A percentile compares a stretch with the other conserved stretches of the same genome.
Evolutionary conservation across 768 basidiomycete genomes (phyloP).

Genomic region (Russula abietina): DNA sequence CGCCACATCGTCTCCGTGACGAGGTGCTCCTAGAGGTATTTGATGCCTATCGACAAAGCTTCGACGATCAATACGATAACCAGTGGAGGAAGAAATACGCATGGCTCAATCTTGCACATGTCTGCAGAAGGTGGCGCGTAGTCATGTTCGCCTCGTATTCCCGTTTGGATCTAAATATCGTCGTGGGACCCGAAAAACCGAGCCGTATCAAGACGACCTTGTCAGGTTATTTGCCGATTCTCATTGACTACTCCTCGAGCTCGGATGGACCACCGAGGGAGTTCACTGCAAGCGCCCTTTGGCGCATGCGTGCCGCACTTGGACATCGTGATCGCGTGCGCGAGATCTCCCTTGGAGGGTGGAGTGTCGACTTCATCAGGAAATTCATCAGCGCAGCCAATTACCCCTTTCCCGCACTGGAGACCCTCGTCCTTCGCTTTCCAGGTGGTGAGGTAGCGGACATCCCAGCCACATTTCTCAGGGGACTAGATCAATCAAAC

Average conservation of each 20-base stretch:
- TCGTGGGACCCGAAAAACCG: neutral
- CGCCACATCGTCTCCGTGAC: no score
- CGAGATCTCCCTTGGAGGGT: neutral
- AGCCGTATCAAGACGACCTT: neutral
- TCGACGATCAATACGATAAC: neutral
- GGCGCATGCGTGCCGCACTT: neutral
- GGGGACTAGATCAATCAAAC: neutral
- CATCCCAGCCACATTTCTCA: neutral
- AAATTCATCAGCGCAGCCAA: neutral
- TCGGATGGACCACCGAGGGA: no score
- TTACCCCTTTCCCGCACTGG: neutral
- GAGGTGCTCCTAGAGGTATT: no score
- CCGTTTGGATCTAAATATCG: neutral
- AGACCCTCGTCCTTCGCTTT: neutral
- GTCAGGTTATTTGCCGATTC: neutral
- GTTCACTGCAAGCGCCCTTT: neutral
- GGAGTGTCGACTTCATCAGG: neutral
- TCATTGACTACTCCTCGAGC: neutral
- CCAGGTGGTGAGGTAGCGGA: fast-evolving
- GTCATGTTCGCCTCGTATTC: neutral
- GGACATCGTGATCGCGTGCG: neutral
- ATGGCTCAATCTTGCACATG: conserved; percentile 16
- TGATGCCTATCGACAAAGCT: no score
- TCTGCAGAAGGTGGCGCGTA: conserved; percentile 5
- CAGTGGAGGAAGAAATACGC: conserved; percentile 18